phyloP scores from a whole-genome alignment of 164 flowering plant species.

The Euptelea pleiosperma region DNA sequence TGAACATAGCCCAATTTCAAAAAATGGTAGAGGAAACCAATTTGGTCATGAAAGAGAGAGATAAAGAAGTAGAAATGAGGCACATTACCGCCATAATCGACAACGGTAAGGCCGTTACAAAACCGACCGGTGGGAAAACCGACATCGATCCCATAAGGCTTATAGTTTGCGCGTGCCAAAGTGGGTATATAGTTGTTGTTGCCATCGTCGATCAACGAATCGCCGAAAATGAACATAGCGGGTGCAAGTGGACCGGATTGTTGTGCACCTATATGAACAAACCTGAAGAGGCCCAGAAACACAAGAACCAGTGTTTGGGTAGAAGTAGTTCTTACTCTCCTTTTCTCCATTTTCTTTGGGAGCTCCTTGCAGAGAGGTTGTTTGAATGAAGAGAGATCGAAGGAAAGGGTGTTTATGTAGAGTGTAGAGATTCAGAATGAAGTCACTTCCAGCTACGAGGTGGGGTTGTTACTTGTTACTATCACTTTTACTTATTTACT shows the following conservation, averaged over 20 bases:
- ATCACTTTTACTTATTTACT: background rate
- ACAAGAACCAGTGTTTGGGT: slow-evolving; percentile 2
- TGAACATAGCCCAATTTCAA: background rate
- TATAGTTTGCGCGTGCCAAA: slow-evolving; percentile 31
- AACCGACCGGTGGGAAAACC: slow-evolving; percentile 40
- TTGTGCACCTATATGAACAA: background rate
- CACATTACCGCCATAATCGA: slow-evolving; percentile 36
- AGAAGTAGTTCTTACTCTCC: background rate
- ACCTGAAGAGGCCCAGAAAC: slow-evolving; percentile 2
- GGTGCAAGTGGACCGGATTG: slow-evolving; percentile 21
- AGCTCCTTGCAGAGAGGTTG: background rate
- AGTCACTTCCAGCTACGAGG: too few species aligned
- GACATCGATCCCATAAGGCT: slow-evolving; percentile 40
- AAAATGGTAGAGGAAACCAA: background rate
- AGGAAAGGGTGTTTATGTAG: background rate
- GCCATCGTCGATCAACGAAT: slow-evolving; percentile 38
- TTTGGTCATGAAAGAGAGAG: slow-evolving; percentile 2
- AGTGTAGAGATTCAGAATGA: background rate
- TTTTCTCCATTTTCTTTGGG: background rate
- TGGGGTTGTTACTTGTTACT: slow-evolving; percentile 15
- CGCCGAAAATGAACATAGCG: slow-evolving; percentile 42
- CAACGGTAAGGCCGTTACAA: slow-evolving; percentile 40
- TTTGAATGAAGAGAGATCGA: too few species aligned
- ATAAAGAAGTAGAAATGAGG: background rate
- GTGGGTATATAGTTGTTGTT: slow-evolving; percentile 39